These are phyloP conservation scores for Amphirosellinia nigrospora DNA, from an alignment of 495 filamentous ascomycete species.

Conservation along the genomic window DNA sequence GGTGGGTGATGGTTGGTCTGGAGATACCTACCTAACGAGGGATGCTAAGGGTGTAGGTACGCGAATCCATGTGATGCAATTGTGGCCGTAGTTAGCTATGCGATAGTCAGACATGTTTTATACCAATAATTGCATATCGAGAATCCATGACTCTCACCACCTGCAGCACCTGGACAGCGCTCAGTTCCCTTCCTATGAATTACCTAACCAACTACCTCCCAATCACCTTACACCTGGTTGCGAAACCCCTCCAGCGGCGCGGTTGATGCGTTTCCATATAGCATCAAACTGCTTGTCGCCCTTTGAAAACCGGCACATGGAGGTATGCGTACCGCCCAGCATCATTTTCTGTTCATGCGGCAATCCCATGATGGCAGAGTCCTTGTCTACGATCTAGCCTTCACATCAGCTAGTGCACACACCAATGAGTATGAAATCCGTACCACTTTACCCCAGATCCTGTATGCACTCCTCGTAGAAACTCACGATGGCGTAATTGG, in stretches of 20 bases:
- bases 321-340: slow-evolving; percentile 28
- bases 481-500: background rate
- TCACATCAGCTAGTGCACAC: background rate
- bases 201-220: background rate
- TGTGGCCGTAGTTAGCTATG: too few relatives aligned
- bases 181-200: too few relatives aligned
- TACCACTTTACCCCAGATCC: background rate
- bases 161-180: too few relatives aligned
- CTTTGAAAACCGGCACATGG: slow-evolving; percentile 9
- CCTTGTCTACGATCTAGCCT: slow-evolving; percentile 19
- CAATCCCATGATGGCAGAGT: slow-evolving; percentile 26
- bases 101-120: too few relatives aligned
- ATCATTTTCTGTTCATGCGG: slow-evolving; percentile 24
- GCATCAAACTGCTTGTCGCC: background rate
- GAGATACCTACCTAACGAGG: too few relatives aligned
- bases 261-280: background rate
- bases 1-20: too few relatives aligned
- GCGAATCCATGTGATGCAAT: too few relatives aligned
- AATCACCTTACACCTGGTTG: background rate
- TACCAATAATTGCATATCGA: too few relatives aligned
- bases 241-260: background rate
- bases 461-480: background rate
- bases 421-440: background rate
- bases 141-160: too few relatives aligned
- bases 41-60: too few relatives aligned